Conservation (phyloP, 495 filamentous ascomycete species). For the Penicillium angulare region DNA sequence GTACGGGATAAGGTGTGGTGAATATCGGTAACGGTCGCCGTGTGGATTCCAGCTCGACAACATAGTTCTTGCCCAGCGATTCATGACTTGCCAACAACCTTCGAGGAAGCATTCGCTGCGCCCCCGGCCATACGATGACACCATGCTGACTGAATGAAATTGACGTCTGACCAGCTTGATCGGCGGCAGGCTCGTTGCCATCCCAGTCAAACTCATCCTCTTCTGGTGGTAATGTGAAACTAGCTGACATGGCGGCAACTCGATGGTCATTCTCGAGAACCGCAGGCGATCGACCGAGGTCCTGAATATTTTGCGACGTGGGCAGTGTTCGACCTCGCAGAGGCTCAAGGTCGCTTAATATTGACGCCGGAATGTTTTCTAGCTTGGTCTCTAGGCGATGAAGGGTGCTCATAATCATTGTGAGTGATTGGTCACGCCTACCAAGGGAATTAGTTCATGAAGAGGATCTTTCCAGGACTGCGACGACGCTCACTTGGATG, state of each 20-base stretch:
- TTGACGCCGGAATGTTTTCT: conserved; percentile 37
- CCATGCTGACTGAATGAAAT: conserved; percentile 52
- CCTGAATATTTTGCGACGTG: conserved; percentile 4
- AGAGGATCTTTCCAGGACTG: too few relatives aligned
- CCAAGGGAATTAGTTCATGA: too few relatives aligned
- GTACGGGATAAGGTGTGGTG: conserved; percentile 37
- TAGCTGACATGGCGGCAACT: conserved; percentile 14
- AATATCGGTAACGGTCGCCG: conserved; percentile 42
- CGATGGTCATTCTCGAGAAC: conserved; percentile 7
- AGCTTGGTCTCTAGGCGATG: conserved; percentile 49
- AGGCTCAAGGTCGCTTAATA: conserved; percentile 35
- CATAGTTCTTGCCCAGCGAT: conserved; percentile 44
- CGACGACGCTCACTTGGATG: conserved; percentile 38
- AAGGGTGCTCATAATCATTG: conserved; percentile 50
- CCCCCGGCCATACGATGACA: conserved; percentile 48
- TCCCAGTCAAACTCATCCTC: conserved; percentile 39
- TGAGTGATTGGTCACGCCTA: conserved; percentile 47
- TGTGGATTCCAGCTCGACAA: conserved; percentile 44
- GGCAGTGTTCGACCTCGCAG: conserved; percentile 25
- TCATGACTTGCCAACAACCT: conserved; percentile 37
- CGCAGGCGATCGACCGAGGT: conserved; percentile 16
- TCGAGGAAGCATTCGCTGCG: conserved; percentile 34
- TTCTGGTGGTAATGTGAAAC: conserved; percentile 29
- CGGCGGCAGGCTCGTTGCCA: conserved; percentile 26
- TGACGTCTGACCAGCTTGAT: conserved; percentile 35